Evolutionary conservation across 1,139 yeast genomes (phyloP).

Genomic region (Tardiomyces digboiensis): DNA sequence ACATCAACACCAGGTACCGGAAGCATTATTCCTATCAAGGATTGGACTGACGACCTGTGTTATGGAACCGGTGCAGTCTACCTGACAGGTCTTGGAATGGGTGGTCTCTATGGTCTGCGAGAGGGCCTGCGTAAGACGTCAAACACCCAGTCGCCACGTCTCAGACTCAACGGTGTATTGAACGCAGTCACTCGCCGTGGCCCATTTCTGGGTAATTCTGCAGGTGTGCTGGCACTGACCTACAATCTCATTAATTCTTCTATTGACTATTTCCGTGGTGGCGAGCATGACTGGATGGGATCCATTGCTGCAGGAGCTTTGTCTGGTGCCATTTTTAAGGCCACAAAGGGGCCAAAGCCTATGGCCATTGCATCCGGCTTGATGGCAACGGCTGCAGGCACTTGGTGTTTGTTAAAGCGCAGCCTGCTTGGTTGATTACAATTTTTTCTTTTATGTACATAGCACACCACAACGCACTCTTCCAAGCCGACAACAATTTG

Average conservation of each 20-base stretch:
- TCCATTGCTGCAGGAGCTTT: constrained; percentile 85
- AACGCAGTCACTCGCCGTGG: constrained; percentile 94
- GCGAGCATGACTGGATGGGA: constrained; percentile 78
- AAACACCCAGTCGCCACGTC: constrained; percentile 58
- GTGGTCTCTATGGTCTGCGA: constrained; percentile 81
- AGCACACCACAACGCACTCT: too few species aligned
- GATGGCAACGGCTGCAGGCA: constrained; percentile 85
- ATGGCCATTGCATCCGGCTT: constrained; percentile 81
- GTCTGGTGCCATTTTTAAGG: constrained; percentile 86
- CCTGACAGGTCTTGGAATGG: constrained; percentile 67
- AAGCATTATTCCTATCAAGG: constrained; percentile 88
- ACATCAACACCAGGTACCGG: constrained; percentile 75
- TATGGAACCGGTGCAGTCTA: constrained; percentile 97
- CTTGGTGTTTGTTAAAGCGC: constrained; percentile 78
- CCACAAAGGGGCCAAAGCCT: constrained; percentile 77
- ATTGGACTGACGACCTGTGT: constrained; percentile 95
- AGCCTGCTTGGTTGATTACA: neutral
- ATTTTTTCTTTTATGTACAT: too few species aligned
- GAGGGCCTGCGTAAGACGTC: constrained; percentile 81
- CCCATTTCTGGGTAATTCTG: constrained; percentile 89
- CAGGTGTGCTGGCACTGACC: constrained; percentile 86
- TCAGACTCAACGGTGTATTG: constrained; percentile 79
- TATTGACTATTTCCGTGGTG: constrained; percentile 65
- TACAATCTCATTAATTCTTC: constrained; percentile 79
- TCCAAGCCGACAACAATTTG: too few species aligned